phyloP scores from a whole-genome alignment of 345 rosid species.

The Cardamine resedifolia region DNA sequence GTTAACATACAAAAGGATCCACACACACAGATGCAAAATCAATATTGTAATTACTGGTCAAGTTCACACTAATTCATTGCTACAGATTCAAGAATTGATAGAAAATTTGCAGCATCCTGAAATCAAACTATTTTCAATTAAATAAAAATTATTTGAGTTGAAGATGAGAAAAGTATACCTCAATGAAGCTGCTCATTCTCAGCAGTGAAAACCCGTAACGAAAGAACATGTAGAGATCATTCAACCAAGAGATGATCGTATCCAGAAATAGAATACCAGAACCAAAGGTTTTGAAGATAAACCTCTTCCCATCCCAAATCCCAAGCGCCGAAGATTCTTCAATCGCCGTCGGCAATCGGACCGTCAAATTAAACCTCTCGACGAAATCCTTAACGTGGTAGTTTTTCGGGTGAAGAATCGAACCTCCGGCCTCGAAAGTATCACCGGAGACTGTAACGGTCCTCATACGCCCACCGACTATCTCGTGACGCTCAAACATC shows the following conservation, averaged over 20 bases:
- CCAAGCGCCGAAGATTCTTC: constrained; percentile 57
- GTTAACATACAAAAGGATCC: constrained; percentile 2
- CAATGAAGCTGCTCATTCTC: constrained; percentile 65
- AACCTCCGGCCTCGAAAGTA: constrained; percentile 87
- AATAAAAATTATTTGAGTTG: too few relatives aligned
- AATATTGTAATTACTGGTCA: too few relatives aligned
- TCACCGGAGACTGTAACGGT: constrained; percentile 56
- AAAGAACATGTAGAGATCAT: constrained; percentile 51
- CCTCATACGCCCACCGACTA: constrained; percentile 95
- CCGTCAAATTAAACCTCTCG: constrained; percentile 44
- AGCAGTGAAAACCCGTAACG: constrained; percentile 83
- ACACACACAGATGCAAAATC: not conserved
- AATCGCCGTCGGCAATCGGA: constrained; percentile 49
- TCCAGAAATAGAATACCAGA: constrained; percentile 45
- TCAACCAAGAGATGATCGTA: constrained; percentile 58
- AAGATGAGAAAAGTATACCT: constrained; percentile 42
- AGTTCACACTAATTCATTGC: not conserved
- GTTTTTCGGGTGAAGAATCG: constrained; percentile 89
- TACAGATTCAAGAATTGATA: not conserved
- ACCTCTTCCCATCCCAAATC: constrained; percentile 76
- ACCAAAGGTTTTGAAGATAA: constrained; percentile 58
- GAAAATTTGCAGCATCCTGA: not conserved
- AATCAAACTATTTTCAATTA: too few relatives aligned
- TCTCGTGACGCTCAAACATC: constrained; percentile 62
- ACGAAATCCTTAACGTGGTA: constrained; percentile 70